Percentiles rank a stretch among this genome's conserved stretches.
Conservation (phyloP, 768 basidiomycete genomes). For the Agaricus subrufescens region DNA sequence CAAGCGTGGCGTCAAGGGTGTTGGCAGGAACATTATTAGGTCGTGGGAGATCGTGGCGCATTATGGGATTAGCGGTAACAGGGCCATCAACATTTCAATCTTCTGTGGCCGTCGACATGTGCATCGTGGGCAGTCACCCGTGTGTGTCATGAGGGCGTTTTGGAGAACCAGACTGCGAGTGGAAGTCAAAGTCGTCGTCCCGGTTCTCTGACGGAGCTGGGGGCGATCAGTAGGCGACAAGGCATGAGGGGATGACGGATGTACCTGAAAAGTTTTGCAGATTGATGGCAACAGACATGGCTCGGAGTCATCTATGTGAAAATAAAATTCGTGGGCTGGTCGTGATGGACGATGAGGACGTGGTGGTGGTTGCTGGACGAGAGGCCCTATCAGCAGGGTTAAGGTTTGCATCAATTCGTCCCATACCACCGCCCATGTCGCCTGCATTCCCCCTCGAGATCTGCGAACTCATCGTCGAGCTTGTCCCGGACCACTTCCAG, state of each 20-base stretch:
- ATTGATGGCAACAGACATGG: neutral
- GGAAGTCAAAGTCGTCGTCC: constrained; percentile 78
- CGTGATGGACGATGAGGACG: constrained; percentile 1
- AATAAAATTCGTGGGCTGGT: neutral
- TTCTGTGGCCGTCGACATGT: constrained; percentile 7
- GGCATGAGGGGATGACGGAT: neutral
- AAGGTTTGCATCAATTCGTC: neutral
- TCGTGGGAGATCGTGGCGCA: constrained; percentile 4
- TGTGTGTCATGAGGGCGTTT: constrained; percentile 4
- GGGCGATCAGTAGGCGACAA: neutral
- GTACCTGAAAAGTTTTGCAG: constrained; percentile 1
- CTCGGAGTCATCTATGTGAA: constrained; percentile 1
- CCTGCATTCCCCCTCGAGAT: neutral
- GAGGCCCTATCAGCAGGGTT: neutral
- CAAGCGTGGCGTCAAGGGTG: constrained; percentile 1
- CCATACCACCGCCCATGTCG: neutral
- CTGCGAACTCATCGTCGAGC: constrained; percentile 2
- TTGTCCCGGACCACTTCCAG: neutral
- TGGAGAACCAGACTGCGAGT: constrained; percentile 14
- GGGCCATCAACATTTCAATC: constrained; percentile 6
- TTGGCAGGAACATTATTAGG: neutral
- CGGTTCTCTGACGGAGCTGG: constrained; percentile 59
- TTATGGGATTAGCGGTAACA: neutral
- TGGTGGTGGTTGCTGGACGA: constrained; percentile 1
- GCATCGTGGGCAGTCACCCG: neutral